Evolutionary conservation across 2,329 filamentous ascomycete genomes (phyloP), one percentile per base, ranked within the genome.

Genomic region (Fusarium subtropicale): DNA sequence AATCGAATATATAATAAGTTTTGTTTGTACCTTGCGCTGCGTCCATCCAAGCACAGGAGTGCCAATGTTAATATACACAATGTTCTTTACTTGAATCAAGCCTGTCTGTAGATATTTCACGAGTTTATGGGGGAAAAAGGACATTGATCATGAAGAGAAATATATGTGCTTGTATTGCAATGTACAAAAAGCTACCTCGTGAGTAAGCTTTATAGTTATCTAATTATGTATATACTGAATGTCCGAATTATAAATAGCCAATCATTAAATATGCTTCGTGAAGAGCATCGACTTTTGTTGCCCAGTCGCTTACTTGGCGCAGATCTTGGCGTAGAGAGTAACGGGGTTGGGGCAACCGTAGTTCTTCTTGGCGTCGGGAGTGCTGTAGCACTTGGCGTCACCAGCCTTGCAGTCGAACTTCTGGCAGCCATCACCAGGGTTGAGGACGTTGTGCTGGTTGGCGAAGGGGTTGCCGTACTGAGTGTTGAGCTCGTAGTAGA

Each of bases 401-500:
- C 74, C 74, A 28, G 80, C 54, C n/a, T 69, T 73, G 71, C 81
- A 83, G 74, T 82, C 73, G 66, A 82, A 83, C 10, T 64, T 16
- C 69, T 79, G 34, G 71, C 81, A 82, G 53, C 80, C 80, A 0
- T 60, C 62, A 22, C 80, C 80, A 2, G 81, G 76, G 44, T 66
- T 77, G 58, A 82, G 66, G 59, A 69, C 76, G 72, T 82, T 82
- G 72, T 70, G 78, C 56, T 72, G 59, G 58, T 60, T 52, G 46
- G 76, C 77, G 53, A 82, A 82, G 60, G 81, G 81, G 77, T 82
- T 82, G 26, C 81, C 81, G 42, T 9, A 60, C 72, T 74, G 38
- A 66, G 78, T 76, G 80, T 76, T 82, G 39, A 81, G 56, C 71
- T 81, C 79, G 56, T 82, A 83, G 75, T 81, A 82, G 54, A 77